phyloP scores from a whole-genome alignment of 805 yeast genomes.

The Pichia exigua region DNA sequence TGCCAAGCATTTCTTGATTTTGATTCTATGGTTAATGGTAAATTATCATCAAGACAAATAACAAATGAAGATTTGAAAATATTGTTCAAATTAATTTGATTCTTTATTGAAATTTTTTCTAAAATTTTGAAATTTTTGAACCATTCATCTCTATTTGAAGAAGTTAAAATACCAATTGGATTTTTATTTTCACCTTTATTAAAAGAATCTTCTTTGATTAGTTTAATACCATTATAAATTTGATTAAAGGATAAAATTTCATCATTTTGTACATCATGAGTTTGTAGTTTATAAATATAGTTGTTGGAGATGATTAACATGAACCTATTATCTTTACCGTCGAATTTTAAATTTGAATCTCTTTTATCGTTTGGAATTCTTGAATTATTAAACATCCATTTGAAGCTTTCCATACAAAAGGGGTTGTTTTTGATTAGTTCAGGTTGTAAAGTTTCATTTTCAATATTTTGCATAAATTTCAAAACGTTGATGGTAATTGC shows the following conservation, averaged over 20 bases:
- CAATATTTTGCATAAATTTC: conserved; percentile 59
- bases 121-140: conserved; percentile 51
- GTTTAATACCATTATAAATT: conserved; percentile 50
- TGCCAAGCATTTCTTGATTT: conserved; percentile 86
- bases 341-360: conserved; percentile 50
- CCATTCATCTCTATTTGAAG: conserved; percentile 83
- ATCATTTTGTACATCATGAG: conserved; percentile 39
- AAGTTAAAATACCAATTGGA: conserved; percentile 73
- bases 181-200: conserved; percentile 32
- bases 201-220: conserved; percentile 37
- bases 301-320: conserved; percentile 68
- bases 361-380: conserved; percentile 64
- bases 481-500: conserved; percentile 61
- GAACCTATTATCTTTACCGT: conserved; percentile 48
- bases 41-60: conserved; percentile 64
- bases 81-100: conserved; percentile 51
- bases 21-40: conserved; percentile 73
- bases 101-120: conserved; percentile 45
- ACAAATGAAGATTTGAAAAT: conserved; percentile 77
- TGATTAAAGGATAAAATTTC: conserved; percentile 37
- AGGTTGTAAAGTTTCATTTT: conserved; percentile 67
- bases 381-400: conserved; percentile 82
- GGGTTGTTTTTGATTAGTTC: conserved; percentile 70
- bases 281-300: conserved; percentile 70
- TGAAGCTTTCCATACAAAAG: conserved; percentile 92